Evolutionary conservation across 2,329 filamentous ascomycete genomes (phyloP).

Genomic region (Blumeriella jaapii): DNA sequence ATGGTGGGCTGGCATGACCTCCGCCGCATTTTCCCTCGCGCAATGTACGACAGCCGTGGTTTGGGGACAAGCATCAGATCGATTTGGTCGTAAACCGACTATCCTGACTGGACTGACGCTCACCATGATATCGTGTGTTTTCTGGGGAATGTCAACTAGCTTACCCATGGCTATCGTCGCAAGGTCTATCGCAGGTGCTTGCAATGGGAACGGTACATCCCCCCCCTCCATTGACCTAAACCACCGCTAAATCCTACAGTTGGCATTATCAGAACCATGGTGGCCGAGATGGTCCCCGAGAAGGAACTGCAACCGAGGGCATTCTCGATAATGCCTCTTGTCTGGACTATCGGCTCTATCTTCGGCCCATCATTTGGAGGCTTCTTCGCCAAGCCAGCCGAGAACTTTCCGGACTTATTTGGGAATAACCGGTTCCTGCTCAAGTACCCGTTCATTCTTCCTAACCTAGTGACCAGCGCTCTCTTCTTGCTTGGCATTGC

Average conservation of each 20-base stretch:
- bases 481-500: constrained; percentile 71
- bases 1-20: constrained; percentile 68
- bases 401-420: constrained; percentile 62
- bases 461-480: constrained; percentile 65
- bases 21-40: constrained; percentile 58
- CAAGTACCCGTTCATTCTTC: constrained; percentile 69
- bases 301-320: constrained; percentile 77
- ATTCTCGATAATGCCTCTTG: constrained; percentile 87
- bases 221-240: background rate
- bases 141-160: constrained; percentile 75
- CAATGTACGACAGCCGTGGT: constrained; percentile 62
- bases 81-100: constrained; percentile 68
- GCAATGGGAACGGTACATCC: constrained; percentile 66
- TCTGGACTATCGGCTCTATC: constrained; percentile 78
- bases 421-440: constrained; percentile 56
- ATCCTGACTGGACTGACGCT: constrained; percentile 63
- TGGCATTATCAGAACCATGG: constrained; percentile 85
- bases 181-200: constrained; percentile 66
- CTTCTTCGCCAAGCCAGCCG: constrained; percentile 68
- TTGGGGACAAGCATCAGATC: constrained; percentile 70
- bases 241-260: constrained; percentile 35
- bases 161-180: constrained; percentile 70
- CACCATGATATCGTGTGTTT: constrained; percentile 70
- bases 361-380: constrained; percentile 84
- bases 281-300: constrained; percentile 84